Conservation (phyloP, 345 rosid genomes). For the Sonneratia alba region DNA sequence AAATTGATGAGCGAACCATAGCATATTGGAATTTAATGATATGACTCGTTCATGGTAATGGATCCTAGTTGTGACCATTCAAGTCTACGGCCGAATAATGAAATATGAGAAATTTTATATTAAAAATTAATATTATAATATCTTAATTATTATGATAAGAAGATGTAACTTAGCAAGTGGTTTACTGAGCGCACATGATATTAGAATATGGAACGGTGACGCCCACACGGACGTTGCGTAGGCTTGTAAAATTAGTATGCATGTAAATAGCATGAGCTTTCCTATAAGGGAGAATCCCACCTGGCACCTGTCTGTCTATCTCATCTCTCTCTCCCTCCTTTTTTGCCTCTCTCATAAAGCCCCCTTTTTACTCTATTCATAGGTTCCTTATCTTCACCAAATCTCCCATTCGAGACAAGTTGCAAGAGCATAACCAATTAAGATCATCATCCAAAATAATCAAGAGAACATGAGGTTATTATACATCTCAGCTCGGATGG, state of each 20-base stretch:
- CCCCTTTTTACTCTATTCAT: not conserved
- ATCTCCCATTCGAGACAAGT: not conserved
- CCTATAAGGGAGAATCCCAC: not conserved
- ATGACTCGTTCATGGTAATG: no score
- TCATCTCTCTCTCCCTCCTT: no score
- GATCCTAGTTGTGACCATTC: no score
- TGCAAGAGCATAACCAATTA: not conserved
- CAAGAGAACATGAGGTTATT: not conserved
- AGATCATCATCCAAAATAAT: not conserved
- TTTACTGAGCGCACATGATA: no score
- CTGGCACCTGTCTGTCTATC: not conserved
- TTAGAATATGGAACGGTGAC: not conserved
- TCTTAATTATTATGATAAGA: no score
- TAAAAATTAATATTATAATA: not conserved
- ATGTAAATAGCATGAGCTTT: not conserved
- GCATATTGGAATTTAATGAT: no score
- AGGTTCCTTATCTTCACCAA: not conserved
- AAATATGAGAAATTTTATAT: not conserved
- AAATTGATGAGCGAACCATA: no score
- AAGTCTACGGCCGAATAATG: no score
- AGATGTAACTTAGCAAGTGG: no score
- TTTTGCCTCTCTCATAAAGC: not conserved
- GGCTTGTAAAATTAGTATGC: not conserved
- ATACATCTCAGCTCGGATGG: not conserved
- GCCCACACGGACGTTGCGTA: not conserved